A percentile compares a stretch with the other conserved stretches of the same genome.
Evolutionary conservation across 2,329 filamentous ascomycete species (phyloP).

Genomic region (Exserohilum turcica): DNA sequence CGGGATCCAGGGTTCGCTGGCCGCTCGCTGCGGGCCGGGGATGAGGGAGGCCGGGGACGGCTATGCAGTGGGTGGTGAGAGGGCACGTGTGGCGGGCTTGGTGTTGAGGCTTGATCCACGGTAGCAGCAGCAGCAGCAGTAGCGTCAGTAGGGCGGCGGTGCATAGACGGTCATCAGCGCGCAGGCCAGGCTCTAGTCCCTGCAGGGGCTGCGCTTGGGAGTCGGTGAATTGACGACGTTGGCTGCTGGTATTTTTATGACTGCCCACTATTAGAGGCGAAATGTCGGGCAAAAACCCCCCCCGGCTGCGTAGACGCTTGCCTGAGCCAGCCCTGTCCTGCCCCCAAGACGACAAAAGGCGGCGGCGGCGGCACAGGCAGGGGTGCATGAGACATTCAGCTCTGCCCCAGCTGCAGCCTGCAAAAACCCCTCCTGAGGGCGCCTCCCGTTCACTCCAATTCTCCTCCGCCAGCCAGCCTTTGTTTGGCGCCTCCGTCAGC

Average conservation of each 20-base stretch:
- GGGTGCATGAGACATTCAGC: slow-evolving; percentile 16
- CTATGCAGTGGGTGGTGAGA: neutral
- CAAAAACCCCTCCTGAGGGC: slow-evolving; percentile 13
- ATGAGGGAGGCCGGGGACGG: neutral
- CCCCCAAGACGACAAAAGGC: slow-evolving; percentile 7
- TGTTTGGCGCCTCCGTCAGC: slow-evolving; percentile 14
- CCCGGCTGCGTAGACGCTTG: slow-evolving; percentile 4
- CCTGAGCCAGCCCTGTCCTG: slow-evolving; percentile 12
- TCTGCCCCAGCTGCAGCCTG: slow-evolving; percentile 14
- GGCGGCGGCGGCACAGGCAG: slow-evolving; percentile 5
- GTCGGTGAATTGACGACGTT: slow-evolving; percentile 9
- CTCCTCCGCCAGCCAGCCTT: slow-evolving; percentile 6
- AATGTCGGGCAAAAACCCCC: slow-evolving; percentile 10
- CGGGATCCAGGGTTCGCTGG: neutral
- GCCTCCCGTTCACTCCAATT: neutral
- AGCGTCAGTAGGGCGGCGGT: slow-evolving; percentile 11
- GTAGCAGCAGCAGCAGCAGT: slow-evolving; percentile 4
- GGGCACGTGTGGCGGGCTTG: neutral
- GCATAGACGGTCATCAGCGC: slow-evolving; percentile 16
- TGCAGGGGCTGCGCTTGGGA: slow-evolving; percentile 13
- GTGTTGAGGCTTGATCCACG: neutral
- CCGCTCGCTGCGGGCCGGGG: no score
- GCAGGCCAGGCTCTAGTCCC: slow-evolving; percentile 18
- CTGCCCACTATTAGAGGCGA: slow-evolving; percentile 15
- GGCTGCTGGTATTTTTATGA: slow-evolving; percentile 6